phyloP scores from a whole-genome alignment of 768 basidiomycete species.

The Coprinopsis sp. region DNA sequence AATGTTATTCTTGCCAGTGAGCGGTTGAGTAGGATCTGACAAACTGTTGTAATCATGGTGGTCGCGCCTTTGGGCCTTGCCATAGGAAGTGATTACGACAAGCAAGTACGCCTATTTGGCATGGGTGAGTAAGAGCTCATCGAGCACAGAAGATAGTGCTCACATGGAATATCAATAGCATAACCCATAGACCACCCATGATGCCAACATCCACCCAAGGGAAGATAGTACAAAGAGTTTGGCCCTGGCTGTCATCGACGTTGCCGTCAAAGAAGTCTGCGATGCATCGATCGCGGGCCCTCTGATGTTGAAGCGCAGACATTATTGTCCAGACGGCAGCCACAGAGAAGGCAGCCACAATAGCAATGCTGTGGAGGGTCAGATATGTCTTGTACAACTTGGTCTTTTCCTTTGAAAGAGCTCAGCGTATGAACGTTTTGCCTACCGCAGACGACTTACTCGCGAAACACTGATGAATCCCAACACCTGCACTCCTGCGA shows the following conservation, averaged over 20 bases:
- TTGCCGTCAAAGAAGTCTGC: slow-evolving; percentile 48
- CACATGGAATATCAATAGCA: slow-evolving; percentile 77
- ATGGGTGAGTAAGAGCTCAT: slow-evolving; percentile 2
- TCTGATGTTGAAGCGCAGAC: slow-evolving; percentile 71
- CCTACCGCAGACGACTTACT: no score
- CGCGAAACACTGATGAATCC: slow-evolving; percentile 83
- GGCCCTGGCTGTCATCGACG: slow-evolving; percentile 44
- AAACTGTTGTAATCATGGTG: slow-evolving; percentile 76
- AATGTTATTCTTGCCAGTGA: slow-evolving; percentile 53
- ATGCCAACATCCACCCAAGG: slow-evolving; percentile 90
- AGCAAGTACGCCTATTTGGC: slow-evolving; percentile 53
- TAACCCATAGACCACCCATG: slow-evolving; percentile 84
- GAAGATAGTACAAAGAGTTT: slow-evolving; percentile 83
- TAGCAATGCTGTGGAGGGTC: slow-evolving; percentile 54
- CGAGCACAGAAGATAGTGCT: slow-evolving; percentile 19
- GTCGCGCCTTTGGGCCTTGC: slow-evolving; percentile 68
- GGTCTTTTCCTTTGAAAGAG: slow-evolving; percentile 54
- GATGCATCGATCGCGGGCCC: slow-evolving; percentile 66
- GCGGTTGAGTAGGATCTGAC: slow-evolving; percentile 51
- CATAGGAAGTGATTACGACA: slow-evolving; percentile 52
- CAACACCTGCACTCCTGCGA: slow-evolving; percentile 70
- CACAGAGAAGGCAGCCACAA: slow-evolving; percentile 63
- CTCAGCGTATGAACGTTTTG: neutral
- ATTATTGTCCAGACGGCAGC: slow-evolving; percentile 79
- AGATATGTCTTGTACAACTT: slow-evolving; percentile 64